Conservation (phyloP, 805 yeast genomes). For the Metschnikowia drakensbergensis region DNA sequence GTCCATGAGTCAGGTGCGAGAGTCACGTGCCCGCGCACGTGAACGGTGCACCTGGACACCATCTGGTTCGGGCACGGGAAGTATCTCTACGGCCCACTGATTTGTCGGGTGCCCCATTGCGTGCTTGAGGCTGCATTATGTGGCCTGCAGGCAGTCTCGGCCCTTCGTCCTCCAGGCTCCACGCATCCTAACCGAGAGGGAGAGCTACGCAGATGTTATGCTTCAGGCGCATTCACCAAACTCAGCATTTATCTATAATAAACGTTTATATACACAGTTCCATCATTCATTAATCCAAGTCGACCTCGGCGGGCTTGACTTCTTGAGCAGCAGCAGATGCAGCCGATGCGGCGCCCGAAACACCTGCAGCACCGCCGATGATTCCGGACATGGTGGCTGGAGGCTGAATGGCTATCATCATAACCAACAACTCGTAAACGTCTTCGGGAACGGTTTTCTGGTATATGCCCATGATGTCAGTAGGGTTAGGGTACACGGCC, state of each 20-base stretch:
- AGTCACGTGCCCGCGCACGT: background rate
- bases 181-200: no score
- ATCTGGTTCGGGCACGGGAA: no score
- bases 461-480: conserved; percentile 83
- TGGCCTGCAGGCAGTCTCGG: no score
- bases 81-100: no score
- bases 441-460: conserved; percentile 83
- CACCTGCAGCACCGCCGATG: conserved; percentile 38
- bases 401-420: conserved; percentile 88
- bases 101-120: no score
- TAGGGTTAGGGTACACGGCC: conserved; percentile 90
- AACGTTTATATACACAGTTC: conserved; percentile 3
- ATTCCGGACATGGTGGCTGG: conserved; percentile 74
- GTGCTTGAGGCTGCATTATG: no score
- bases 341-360: conserved; percentile 25
- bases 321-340: conserved; percentile 23
- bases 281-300: conserved; percentile 17
- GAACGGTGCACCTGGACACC: background rate
- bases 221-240: no score
- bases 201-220: no score
- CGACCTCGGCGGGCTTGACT: conserved; percentile 17
- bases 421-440: conserved; percentile 76
- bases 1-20: background rate
- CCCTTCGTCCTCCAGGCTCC: no score
- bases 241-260: background rate